Base-by-base conservation (phyloP, 805 yeast genomes). In the Candida cerambycidarum region DNA sequence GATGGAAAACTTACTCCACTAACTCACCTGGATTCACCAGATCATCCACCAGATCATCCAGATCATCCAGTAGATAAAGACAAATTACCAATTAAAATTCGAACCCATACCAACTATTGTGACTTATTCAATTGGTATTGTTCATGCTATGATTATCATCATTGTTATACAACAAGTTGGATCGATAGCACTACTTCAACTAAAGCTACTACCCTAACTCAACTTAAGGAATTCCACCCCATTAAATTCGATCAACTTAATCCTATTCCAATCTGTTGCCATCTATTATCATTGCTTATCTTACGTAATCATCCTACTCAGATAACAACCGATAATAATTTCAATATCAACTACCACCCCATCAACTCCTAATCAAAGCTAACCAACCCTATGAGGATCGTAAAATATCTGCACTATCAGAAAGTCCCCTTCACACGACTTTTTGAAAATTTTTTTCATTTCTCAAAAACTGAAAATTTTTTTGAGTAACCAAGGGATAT, bases 91-190 rank as follows among this genome's bases (percentile, higher is more conserved):
- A 25, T 10, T 14, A 10, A 11, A 4, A 27, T 17, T 7, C n/a
- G 10, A 35, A 37, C 37, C 25, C 28, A 11, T 12, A n/a, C 21
- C 2, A 35, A 12, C 16, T 14, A 41, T 27, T 14, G 24, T 11
- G 48, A 47, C 27, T 21, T 48, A 11, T 29, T 39, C 43, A 35
- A 55, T 32, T 63, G 69, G 68, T 65, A 58, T 47, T 65, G 70
- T 35, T 48, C 55, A n/a, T 65, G 70, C 43, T 48, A 50, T 5
- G 48, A 46, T 15, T 62, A 56, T 41, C 61, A 53, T 23, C 21
- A 17, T 8, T 46, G 48, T 17, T 53, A 49, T 31, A 30, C 39
- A 2, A 32, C 25, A 3, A 27, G 35, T 32, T 48, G 49, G 49
- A 38, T n/a, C 37, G 36, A 39, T 30, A 13, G n/a, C n/a, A n/a